These are phyloP conservation scores for Pneumocystis wakefieldiae DNA, from an alignment of 1,139 yeast genomes.

Conservation along the genomic window DNA sequence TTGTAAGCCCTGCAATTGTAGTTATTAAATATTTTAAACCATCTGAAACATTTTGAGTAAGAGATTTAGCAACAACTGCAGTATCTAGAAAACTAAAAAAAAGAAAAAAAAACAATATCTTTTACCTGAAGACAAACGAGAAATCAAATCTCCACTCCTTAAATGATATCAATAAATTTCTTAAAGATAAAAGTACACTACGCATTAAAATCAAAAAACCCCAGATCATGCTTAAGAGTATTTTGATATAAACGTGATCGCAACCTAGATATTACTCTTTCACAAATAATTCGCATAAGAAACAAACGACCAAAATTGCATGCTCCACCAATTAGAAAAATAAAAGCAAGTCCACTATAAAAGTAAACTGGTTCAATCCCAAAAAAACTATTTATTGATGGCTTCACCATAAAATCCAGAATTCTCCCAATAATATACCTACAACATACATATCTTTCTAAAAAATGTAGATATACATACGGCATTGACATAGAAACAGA, in stretches of 20 bases:
- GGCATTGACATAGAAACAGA: slow-evolving; percentile 64
- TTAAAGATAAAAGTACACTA: background rate
- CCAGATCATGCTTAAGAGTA: slow-evolving; percentile 74
- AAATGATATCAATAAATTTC: background rate
- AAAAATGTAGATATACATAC: slow-evolving; percentile 22
- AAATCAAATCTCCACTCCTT: slow-evolving; percentile 83
- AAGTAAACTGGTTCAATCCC: slow-evolving; percentile 38
- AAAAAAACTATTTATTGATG: slow-evolving; percentile 28
- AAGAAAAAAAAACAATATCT: background rate
- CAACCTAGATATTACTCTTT: slow-evolving; percentile 67
- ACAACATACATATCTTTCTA: background rate
- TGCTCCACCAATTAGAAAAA: slow-evolving; percentile 52
- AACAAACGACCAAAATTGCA: slow-evolving; percentile 74
- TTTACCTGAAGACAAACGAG: slow-evolving; percentile 56
- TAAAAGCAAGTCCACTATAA: slow-evolving; percentile 34
- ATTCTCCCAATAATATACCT: slow-evolving; percentile 43
- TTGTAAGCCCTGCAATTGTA: slow-evolving; percentile 64
- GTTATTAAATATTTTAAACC: slow-evolving; percentile 71
- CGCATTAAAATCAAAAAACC: slow-evolving; percentile 72
- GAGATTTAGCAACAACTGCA: slow-evolving; percentile 70
- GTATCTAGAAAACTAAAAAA: slow-evolving; percentile 31
- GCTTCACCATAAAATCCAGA: slow-evolving; percentile 39
- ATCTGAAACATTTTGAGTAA: slow-evolving; percentile 82
- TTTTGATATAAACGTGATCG: slow-evolving; percentile 63
- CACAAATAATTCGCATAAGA: slow-evolving; percentile 63